These are phyloP conservation scores for Paramyrothecium sp. DNA, from an alignment of 2,329 filamentous ascomycete genomes.

Conservation along the genomic window DNA sequence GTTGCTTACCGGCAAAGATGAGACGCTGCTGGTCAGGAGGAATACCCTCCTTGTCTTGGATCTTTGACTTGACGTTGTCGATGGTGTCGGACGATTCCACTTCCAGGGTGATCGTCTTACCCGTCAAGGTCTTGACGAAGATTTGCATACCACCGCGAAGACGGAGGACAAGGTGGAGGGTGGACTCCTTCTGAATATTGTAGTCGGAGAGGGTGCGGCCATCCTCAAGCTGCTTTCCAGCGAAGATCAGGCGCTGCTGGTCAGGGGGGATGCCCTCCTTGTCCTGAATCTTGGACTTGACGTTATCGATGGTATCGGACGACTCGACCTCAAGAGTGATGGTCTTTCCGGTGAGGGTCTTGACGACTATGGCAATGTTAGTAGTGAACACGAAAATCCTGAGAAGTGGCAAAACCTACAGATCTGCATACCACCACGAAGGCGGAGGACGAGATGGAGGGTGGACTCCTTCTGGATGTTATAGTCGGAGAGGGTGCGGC, in stretches of 20 bases:
- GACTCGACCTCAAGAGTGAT: slow-evolving; percentile 90
- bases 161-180: slow-evolving; percentile 81
- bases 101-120: slow-evolving; percentile 92
- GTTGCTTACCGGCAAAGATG: slow-evolving; percentile 91
- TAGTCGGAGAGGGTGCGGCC: slow-evolving; percentile 88
- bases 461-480: slow-evolving; percentile 65
- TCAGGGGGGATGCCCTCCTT: slow-evolving; percentile 97
- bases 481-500: slow-evolving; percentile 57
- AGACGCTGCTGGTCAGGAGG: slow-evolving; percentile 92
- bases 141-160: slow-evolving; percentile 90
- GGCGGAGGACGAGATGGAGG: slow-evolving; percentile 72
- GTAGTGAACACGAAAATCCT: not conserved
- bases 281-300: slow-evolving; percentile 96
- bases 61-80: slow-evolving; percentile 93
- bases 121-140: slow-evolving; percentile 83
- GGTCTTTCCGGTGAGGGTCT: slow-evolving; percentile 89
- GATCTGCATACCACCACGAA: slow-evolving; percentile 65
- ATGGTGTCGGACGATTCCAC: slow-evolving; percentile 89
- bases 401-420: slow-evolving; percentile 43
- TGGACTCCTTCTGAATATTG: slow-evolving; percentile 94
- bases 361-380: slow-evolving; percentile 52
- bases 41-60: slow-evolving; percentile 90
- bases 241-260: slow-evolving; percentile 93
- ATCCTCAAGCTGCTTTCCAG: slow-evolving; percentile 93
- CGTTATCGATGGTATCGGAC: slow-evolving; percentile 90